Conservation (phyloP, 2,329 filamentous ascomycete species). For the Ophiostoma ulmi region DNA sequence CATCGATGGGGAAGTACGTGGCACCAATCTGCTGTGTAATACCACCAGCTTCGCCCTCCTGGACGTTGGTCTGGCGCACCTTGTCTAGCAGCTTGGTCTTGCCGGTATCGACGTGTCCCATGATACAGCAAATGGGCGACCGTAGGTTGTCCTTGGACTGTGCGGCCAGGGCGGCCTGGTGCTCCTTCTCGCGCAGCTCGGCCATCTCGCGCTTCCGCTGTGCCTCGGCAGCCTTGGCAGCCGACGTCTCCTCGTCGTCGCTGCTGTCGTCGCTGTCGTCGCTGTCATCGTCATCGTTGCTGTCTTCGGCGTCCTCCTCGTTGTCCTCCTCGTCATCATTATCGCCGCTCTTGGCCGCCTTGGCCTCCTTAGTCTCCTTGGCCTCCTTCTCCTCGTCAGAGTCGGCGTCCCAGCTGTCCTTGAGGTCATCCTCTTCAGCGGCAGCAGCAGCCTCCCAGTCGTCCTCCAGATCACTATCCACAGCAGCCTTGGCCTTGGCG, state of each 20-base stretch:
- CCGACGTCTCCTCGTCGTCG: constrained; percentile 69
- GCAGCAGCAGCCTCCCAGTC: constrained; percentile 83
- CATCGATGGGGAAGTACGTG: constrained; percentile 96
- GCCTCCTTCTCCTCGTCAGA: constrained; percentile 62
- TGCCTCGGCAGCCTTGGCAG: constrained; percentile 65
- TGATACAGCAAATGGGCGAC: constrained; percentile 98
- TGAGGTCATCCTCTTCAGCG: constrained; percentile 62
- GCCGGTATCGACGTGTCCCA: constrained; percentile 98
- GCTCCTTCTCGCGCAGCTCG: constrained; percentile 79
- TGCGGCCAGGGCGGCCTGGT: constrained; percentile 85
- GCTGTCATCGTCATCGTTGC: constrained; percentile 31
- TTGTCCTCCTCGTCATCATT: constrained; percentile 31
- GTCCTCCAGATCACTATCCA: constrained; percentile 67
- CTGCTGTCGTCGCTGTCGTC: constrained; percentile 56
- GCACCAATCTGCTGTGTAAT: constrained; percentile 99
- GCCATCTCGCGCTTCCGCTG: constrained; percentile 83
- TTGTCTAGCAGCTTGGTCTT: constrained; percentile 99
- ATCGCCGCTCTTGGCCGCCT: neutral
- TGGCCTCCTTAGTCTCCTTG: constrained; percentile 35
- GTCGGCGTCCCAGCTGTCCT: constrained; percentile 93
- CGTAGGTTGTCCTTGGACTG: constrained; percentile 91
- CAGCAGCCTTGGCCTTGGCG: constrained; percentile 41
- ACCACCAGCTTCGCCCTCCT: constrained; percentile 97
- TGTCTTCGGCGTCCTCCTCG: constrained; percentile 31
- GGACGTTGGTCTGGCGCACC: constrained; percentile 95